Base-by-base conservation (phyloP, 768 basidiomycete species). In the Termitomyces sp. region DNA sequence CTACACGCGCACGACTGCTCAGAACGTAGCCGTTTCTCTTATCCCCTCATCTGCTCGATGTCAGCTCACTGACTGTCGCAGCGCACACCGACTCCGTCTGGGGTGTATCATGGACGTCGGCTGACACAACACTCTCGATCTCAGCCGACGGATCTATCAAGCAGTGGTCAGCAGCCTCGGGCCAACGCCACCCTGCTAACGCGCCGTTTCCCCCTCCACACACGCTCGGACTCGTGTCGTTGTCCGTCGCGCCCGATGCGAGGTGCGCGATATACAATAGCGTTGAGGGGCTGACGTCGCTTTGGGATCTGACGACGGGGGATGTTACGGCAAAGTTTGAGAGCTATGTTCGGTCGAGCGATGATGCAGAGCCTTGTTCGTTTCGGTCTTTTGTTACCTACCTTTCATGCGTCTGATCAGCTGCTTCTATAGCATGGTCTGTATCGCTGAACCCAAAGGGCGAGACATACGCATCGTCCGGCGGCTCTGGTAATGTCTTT, bases 1-100 rank as follows among this genome's bases (percentile, higher is more conserved):
- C 68, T 91, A 56, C 83, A 88, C 71, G 82, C 85, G 32, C 83
- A 86, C 65, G 86, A 89, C 66, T 86, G 84, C 72, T 79, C 84
- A 79, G 89, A 91, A 84, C 85, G 89, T 91, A 83, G 62, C 49
- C 53, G 42, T 48, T 10, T 39, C 75, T 62, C 61, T 64, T 58
- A 59, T 64, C 61, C 62, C 67, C 61, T 68, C 71, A 64, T 71
- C 63, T 67, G 58, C 55, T 64, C 53, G 50, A 59, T 55, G 55
- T 66, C 67, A 57, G 65, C 73, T 75, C 64, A 67, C 70, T 56
- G 59, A 63, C 62, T 62, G 69, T 65, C 72, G 61, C 77, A 93
- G 92, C 86, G 33, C 91, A 93, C 72, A 75, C 78, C 55, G 91
- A 91, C 70, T 83, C 90, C 59, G 78, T 93, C 57, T 93, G 91